These are phyloP conservation scores for Turnera subulata DNA, from an alignment of 345 rosid genomes.

Conservation along the genomic window DNA sequence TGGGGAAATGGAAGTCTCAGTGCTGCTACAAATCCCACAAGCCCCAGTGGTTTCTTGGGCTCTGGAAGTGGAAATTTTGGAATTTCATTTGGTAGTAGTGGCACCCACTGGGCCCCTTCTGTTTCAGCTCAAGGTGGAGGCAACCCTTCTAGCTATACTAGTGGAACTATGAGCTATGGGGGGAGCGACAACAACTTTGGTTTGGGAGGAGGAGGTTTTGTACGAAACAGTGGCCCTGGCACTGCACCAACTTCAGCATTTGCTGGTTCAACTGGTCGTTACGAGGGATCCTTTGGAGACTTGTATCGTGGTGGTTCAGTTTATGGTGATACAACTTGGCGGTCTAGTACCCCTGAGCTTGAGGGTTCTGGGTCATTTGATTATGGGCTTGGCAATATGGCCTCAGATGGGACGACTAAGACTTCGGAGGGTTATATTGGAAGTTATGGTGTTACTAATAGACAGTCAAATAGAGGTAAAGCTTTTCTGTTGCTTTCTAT, in stretches of 20 bases:
- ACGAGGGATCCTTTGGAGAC: constrained; percentile 64
- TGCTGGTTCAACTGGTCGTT: constrained; percentile 46
- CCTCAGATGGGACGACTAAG: constrained; percentile 55
- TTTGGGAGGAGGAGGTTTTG: constrained; percentile 46
- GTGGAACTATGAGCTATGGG: constrained; percentile 34
- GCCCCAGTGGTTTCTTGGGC: constrained; percentile 41
- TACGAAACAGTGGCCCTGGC: constrained; percentile 47
- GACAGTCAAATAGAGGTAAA: constrained; percentile 85
- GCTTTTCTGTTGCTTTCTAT: constrained; percentile 12
- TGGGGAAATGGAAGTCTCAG: constrained; percentile 75
- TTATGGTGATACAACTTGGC: constrained; percentile 80
- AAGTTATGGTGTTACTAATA: constrained; percentile 63
- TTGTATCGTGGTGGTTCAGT: constrained; percentile 52
- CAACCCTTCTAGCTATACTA: constrained; percentile 30
- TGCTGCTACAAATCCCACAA: constrained; percentile 37
- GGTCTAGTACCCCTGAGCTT: constrained; percentile 54
- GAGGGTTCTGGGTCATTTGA: constrained; percentile 61
- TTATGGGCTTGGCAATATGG: constrained; percentile 59
- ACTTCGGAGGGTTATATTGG: constrained; percentile 68
- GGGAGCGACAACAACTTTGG: constrained; percentile 39
- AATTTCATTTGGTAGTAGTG: constrained; percentile 57
- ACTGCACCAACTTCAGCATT: constrained; percentile 55
- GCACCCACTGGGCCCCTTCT: constrained; percentile 65
- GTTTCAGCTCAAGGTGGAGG: constrained; percentile 43
- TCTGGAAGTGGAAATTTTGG: constrained; percentile 57